A percentile compares a stretch with the other conserved stretches of the same genome.
phyloP scores from a whole-genome alignment of 768 basidiomycete species.

The Epithele typhae region DNA sequence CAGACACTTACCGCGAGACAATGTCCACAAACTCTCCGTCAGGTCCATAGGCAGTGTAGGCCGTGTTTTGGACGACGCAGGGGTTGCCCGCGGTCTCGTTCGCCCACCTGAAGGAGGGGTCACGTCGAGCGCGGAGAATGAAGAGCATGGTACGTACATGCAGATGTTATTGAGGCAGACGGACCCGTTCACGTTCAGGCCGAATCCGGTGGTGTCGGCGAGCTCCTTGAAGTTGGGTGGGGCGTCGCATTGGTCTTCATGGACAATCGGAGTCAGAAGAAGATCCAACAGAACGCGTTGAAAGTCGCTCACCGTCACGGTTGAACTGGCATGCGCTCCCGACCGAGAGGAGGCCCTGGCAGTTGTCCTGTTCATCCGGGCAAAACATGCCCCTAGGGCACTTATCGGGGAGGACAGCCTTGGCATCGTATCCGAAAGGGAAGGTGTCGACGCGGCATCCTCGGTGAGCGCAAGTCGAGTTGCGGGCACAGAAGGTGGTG shows the following conservation, averaged over 20 bases:
- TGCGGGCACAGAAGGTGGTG: slow-evolving; percentile 55
- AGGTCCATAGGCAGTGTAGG: slow-evolving; percentile 65
- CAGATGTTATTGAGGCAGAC: slow-evolving; percentile 80
- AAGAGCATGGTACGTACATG: slow-evolving; percentile 54
- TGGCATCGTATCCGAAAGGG: slow-evolving; percentile 61
- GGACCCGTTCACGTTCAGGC: slow-evolving; percentile 76
- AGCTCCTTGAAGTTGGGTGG: slow-evolving; percentile 65
- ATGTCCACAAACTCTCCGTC: slow-evolving; percentile 66
- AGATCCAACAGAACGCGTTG: not conserved
- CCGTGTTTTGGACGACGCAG: slow-evolving; percentile 76
- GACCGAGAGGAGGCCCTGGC: slow-evolving; percentile 55
- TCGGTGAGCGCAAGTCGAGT: slow-evolving; percentile 52
- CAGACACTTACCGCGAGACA: slow-evolving; percentile 71
- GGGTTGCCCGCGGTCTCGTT: slow-evolving; percentile 60
- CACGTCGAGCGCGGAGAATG: not conserved
- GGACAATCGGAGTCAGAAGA: slow-evolving; percentile 1
- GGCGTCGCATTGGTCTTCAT: slow-evolving; percentile 70
- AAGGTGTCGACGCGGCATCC: slow-evolving; percentile 75
- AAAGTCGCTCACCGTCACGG: slow-evolving; percentile 61
- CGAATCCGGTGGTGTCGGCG: slow-evolving; percentile 58
- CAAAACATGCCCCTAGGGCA: slow-evolving; percentile 69
- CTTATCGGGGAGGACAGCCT: slow-evolving; percentile 47
- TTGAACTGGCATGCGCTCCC: slow-evolving; percentile 78
- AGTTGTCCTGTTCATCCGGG: slow-evolving; percentile 76
- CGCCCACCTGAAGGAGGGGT: slow-evolving; percentile 54